Conservation (phyloP, 1,284 basidiomycete species). For the Apiotrichum domesticum region DNA sequence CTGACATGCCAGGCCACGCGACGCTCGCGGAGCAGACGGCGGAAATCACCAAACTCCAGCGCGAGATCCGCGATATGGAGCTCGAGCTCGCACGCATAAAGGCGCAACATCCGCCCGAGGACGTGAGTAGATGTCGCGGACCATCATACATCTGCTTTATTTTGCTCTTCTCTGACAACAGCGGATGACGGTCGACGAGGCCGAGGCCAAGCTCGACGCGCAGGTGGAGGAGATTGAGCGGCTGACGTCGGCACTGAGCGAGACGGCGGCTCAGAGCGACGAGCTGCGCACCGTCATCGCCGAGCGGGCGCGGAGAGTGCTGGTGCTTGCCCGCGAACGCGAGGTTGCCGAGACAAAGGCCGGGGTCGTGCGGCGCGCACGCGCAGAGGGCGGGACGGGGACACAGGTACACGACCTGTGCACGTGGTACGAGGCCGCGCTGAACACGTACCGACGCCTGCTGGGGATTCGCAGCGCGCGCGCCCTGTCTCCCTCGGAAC, state of each 20-base stretch:
- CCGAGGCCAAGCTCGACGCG: constrained; percentile 61
- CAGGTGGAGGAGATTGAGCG: constrained; percentile 68
- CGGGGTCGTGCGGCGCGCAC: constrained; percentile 47
- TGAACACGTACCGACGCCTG: constrained; percentile 59
- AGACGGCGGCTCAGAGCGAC: constrained; percentile 51
- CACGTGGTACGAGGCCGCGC: constrained; percentile 56
- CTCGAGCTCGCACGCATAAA: constrained; percentile 68
- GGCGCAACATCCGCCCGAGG: constrained; percentile 61
- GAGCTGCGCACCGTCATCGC: constrained; percentile 56
- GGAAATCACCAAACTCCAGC: constrained; percentile 57
- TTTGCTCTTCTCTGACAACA: constrained; percentile 32
- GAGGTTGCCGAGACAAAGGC: constrained; percentile 65
- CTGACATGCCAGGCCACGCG: constrained; percentile 24
- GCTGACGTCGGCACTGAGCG: constrained; percentile 57
- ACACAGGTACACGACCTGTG: constrained; percentile 44
- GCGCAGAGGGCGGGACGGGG: constrained; percentile 52
- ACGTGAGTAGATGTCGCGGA: constrained; percentile 24
- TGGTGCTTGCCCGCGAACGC: constrained; percentile 58
- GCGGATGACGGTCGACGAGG: constrained; percentile 64
- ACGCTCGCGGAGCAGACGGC: constrained; percentile 46
- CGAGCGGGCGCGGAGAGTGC: constrained; percentile 54
- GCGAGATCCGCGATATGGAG: constrained; percentile 71
- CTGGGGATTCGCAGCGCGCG: constrained; percentile 58
- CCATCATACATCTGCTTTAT: not conserved
- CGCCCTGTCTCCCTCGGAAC: constrained; percentile 63